Base-by-base conservation (phyloP, 495 filamentous ascomycete species). In the Podospora bellae-mahoneyi region DNA sequence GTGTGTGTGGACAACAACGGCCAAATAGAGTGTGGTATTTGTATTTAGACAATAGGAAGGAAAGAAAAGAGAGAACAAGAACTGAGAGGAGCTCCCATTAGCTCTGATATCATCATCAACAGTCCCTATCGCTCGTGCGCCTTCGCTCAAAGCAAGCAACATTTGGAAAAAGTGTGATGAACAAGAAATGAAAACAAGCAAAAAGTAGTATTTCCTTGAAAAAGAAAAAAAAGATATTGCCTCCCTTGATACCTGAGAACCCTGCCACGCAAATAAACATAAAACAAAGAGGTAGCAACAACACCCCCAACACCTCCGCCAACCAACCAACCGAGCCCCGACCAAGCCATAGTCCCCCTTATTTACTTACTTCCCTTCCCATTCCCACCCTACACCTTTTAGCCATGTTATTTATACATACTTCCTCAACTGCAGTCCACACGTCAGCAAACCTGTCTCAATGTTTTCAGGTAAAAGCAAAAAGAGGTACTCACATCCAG, bases 401-500 rank as follows among this genome's bases (percentile, higher is more conserved):
- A 32, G 27, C 19, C 18, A 27, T 63, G 26, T 19, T 16, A 20
- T 63, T 74, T 58, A 75, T 34, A 64, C 68, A 67, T 79, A 79
- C 64, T 79, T 78, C 30, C 78, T 70, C n/a, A 79, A 73, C 78
- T 79, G 30, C 53, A 23, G 34, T 4, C 26, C 1, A 28, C 39
- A 3, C n/a, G 60, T 59, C 19, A 67, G 58, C 30, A 55, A 68
- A 23, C 20, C 20, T 23, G 2, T 18, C 34, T 34, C 7, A 26
- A 13, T 23, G 15, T 60, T 5, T 19, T 63, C 60, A 62, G 4
- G n/a, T 59, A 39, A 32, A 54, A 2, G 34, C 23, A 23, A 6
- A 58, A 26, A 53, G 5, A 23, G 18, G 32, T 19, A 80, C 94
- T 94, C 78, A 98, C 94, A 89, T 97, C 94, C 72, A 97, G 83